phyloP scores from a whole-genome alignment of 2,329 filamentous ascomycete genomes.

The Pochonia chlamydosporia region DNA sequence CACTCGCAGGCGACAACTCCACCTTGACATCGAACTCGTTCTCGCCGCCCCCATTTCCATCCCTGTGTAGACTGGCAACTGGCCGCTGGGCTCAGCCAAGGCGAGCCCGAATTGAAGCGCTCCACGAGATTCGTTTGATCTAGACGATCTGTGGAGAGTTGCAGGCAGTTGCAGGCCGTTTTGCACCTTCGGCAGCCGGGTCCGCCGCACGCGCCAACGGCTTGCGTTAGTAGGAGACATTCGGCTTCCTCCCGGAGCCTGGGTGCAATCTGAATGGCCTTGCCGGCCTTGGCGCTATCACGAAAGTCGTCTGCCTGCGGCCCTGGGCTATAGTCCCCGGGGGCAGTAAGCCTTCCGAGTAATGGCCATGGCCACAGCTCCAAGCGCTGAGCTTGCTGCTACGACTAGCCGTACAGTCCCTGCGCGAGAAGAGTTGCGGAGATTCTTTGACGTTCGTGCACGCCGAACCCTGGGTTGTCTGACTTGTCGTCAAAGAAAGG shows the following conservation, averaged over 20 bases:
- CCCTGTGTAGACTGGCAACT: background rate
- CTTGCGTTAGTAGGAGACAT: background rate
- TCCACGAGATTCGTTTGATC: background rate
- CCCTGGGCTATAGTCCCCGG: background rate
- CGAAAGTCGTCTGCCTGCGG: background rate
- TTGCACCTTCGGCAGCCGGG: background rate
- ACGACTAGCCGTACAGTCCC: conserved; percentile 5
- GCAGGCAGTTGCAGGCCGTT: background rate
- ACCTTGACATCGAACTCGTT: background rate
- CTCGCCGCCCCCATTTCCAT: background rate
- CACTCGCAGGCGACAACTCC: background rate
- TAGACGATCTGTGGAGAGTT: conserved; percentile 2
- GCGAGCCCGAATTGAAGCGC: background rate
- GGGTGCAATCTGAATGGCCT: background rate
- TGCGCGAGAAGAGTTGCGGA: conserved; percentile 3
- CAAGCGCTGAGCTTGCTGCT: background rate
- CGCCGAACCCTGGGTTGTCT: conserved; percentile 4
- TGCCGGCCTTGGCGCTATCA: background rate
- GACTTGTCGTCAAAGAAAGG: conserved; percentile 7
- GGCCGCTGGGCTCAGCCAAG: background rate
- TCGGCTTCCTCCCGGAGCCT: background rate
- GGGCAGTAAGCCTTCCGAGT: background rate
- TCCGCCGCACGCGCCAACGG: background rate
- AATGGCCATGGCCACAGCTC: background rate
- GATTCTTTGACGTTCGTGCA: conserved; percentile 7